phyloP scores from a whole-genome alignment of 176 grass and related monocot genomes.

The Elaeis guineensis region DNA sequence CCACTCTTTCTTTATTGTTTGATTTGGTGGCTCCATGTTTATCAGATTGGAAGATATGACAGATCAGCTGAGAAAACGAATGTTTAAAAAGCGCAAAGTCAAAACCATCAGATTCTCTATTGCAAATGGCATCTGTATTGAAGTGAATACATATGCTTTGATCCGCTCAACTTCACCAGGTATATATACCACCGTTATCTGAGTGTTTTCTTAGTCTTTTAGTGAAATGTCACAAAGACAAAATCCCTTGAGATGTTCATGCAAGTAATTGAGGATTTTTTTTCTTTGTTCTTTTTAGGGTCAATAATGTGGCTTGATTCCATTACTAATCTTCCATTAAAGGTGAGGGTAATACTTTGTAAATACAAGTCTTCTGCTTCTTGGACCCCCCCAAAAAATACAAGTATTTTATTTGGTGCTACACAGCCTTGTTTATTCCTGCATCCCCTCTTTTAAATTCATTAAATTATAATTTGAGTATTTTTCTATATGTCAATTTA shows the following conservation, averaged over 20 bases:
- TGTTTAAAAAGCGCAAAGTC: constrained; percentile 84
- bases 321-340: constrained; percentile 88
- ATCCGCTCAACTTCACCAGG: constrained; percentile 70
- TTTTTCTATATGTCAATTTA: no score
- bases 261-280: neutral
- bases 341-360: constrained; percentile 22
- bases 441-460: no score
- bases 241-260: no score
- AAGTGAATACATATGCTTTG: constrained; percentile 88
- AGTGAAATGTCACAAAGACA: neutral
- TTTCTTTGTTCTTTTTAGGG: constrained; percentile 44
- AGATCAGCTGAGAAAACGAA: constrained; percentile 79
- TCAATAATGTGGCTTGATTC: constrained; percentile 82
- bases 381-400: no score
- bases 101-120: constrained; percentile 84
- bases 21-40: constrained; percentile 18
- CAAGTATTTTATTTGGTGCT: no score
- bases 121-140: constrained; percentile 68
- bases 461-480: no score
- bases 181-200: constrained; percentile 12
- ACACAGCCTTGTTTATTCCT: no score
- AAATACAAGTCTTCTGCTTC: no score
- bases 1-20: constrained; percentile 7
- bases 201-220: constrained; percentile 12
- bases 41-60: constrained; percentile 80